A percentile compares a stretch with the other conserved stretches of the same genome.
These are phyloP conservation scores for Termitomyces heimii DNA, from an alignment of 768 basidiomycete species.

Conservation along the genomic window DNA sequence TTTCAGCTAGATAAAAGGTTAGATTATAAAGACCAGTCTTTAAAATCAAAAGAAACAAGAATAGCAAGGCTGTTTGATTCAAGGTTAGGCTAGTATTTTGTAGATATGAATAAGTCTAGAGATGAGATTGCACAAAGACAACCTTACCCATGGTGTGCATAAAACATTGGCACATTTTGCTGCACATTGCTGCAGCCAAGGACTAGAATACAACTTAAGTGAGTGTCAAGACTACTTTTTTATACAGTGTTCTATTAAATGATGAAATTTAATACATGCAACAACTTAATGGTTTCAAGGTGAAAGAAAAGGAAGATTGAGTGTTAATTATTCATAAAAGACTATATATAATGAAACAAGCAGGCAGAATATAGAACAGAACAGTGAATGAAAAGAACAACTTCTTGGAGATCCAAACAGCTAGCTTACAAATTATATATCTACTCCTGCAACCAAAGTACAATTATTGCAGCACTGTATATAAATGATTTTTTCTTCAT, in stretches of 20 bases:
- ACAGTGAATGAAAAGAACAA: neutral
- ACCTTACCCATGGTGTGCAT: neutral
- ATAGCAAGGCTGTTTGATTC: neutral
- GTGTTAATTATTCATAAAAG: neutral
- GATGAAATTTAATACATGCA: neutral
- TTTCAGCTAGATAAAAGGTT: neutral
- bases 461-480: no score
- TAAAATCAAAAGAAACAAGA: neutral
- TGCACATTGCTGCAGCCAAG: neutral
- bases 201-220: neutral
- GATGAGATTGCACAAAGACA: neutral
- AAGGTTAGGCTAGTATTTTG: neutral
- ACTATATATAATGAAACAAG: neutral
- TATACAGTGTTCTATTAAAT: neutral
- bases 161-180: neutral
- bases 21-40: neutral
- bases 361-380: neutral
- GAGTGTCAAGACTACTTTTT: neutral
- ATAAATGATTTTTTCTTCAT: no score
- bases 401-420: no score
- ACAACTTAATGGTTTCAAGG: neutral
- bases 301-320: neutral
- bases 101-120: neutral
- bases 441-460: no score
- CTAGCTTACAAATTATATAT: no score